Base-by-base conservation (phyloP, 179 eudicot species). In the Spergularia azorica region DNA sequence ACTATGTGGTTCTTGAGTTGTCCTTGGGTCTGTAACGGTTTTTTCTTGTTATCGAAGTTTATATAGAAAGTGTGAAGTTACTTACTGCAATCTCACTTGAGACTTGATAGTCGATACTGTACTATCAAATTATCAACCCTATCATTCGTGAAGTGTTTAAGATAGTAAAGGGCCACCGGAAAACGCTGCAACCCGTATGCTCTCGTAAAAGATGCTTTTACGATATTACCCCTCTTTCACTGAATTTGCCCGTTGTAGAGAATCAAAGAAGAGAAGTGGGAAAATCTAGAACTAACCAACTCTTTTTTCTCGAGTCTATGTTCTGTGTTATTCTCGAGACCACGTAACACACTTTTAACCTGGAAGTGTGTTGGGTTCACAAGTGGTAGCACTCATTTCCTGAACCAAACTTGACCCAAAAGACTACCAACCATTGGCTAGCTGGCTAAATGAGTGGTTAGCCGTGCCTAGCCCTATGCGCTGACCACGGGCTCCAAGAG, bases 301-400 rank as follows among this genome's bases (percentile, higher is more conserved):
- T 56, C 76, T 18, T 3, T 39, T 54, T 67, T 26, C 32, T 26
- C 32, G 32, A 26, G 32, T 26, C 32, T 26, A 26, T 26, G 32
- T 26, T 26, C 32, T 26, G 66, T 55, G 69, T 76, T 76, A 26
- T 57, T 67, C 66, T 67, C 79, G 63, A 67, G 72, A 59, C 76
- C 59, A 43, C 20, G 46, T 74, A 15, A 16, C 26, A 36, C 15
- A 4, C 14, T 15, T 14, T 51, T 4, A 10, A 54, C 58, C 58
- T 54, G 58, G 58, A 54, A 14, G 58, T 7, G 48, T 5, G 48
- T 43, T 43, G 48, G 8, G 48, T 43, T 43, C 8, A 0, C 46
- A 43, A 7, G 48, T 4, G 48, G 48, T 43, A 43, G 48, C 48
- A 43, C 13, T 54, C 58, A 54, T 11, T 54, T 54, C 58, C 16